Conservation (phyloP, 768 basidiomycete genomes). For the Auricularia heimuer region DNA sequence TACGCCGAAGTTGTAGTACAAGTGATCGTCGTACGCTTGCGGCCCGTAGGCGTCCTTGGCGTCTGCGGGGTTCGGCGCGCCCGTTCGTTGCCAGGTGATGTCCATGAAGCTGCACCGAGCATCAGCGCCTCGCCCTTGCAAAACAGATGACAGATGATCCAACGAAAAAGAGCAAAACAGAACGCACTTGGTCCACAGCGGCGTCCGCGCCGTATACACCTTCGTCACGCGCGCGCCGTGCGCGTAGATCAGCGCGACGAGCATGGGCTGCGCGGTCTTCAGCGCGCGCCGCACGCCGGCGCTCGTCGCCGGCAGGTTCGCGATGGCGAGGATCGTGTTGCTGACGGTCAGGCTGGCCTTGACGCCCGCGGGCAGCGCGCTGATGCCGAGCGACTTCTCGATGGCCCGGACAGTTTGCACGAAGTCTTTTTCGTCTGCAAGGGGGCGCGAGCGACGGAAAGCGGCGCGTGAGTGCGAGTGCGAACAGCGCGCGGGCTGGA, state of each 20-base stretch:
- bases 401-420: constrained; percentile 57
- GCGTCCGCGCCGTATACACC: constrained; percentile 13
- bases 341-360: constrained; percentile 15
- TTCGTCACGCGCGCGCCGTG: neutral
- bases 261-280: constrained; percentile 26
- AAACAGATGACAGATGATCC: constrained; percentile 1
- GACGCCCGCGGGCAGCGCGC: neutral
- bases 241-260: constrained; percentile 13
- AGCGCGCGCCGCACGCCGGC: constrained; percentile 23
- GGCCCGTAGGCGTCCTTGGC: constrained; percentile 50
- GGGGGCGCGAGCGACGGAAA: neutral
- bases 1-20: constrained; percentile 44
- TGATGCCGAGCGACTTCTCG: constrained; percentile 50
- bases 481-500: neutral
- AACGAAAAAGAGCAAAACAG: neutral
- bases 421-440: constrained; percentile 57
- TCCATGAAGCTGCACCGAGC: constrained; percentile 69
- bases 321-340: constrained; percentile 20
- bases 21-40: constrained; percentile 67
- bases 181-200: constrained; percentile 31
- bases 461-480: neutral
- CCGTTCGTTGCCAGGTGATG: constrained; percentile 62
- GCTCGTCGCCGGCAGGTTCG: constrained; percentile 15
- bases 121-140: constrained; percentile 16
- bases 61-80: constrained; percentile 60